Base-by-base conservation (phyloP, 768 basidiomycete species). In the Sistotremastrum niveocremeum region DNA sequence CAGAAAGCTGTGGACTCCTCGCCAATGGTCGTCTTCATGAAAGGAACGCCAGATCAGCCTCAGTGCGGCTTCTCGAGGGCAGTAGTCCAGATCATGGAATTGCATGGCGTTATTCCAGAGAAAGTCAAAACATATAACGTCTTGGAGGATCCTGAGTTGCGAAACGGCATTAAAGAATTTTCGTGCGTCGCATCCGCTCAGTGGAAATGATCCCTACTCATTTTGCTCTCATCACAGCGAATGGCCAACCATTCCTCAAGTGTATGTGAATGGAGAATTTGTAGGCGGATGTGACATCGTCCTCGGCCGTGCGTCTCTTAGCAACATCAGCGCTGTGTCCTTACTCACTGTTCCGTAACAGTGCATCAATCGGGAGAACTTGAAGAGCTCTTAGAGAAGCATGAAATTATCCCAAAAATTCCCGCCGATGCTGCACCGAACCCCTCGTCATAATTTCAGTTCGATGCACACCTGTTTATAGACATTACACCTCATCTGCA, bases 331-430 rank as follows among this genome's bases (percentile, higher is more conserved):
- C 11, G 34, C 44, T 37, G 31, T 11, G 42, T 41, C 42, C 31
- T 28, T 12, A 33, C 6, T 34, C 49, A 46, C 45, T 30, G 44
- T 38, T 9, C 36, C 29, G 34, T 33, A 5, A 20, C 52, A 93
- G 90, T 99, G 94, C 94, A 97, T 61, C 89, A 94, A 66, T 84
- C 79, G 5, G 94, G 94, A 46, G 91, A 97, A 64, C 72, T 99
- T 6, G 89, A 94, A 58, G 72, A 74, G 29, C 70, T 95, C 4
- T 68, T 95, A 20, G 75, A 75, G 53, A 77, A 84, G 58, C 72
- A 79, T 49, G 69, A 75, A 6, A 63, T 94, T 48, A 76, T 90
- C 49, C 74, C 81, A 0, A 75, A 79, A 48, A 57, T 59, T 12
- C 55, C 48, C 33, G 42, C 39, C 37, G 55, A 57, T 37, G 34